Evolutionary conservation across 495 filamentous ascomycete genomes (phyloP).

Genomic region (Parathielavia appendiculata): DNA sequence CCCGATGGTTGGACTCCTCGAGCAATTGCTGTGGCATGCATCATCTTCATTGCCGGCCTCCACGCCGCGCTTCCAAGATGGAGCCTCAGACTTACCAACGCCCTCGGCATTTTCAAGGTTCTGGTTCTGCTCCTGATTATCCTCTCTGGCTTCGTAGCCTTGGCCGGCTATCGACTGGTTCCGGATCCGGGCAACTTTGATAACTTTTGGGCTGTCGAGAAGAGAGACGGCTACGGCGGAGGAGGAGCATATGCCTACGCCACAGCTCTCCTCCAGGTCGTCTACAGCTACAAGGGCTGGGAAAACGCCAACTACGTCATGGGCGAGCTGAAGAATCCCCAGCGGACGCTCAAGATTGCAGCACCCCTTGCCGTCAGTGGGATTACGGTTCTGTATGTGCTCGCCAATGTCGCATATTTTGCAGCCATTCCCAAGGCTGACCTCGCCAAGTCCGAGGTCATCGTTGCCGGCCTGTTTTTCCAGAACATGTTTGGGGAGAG

Average conservation of each 20-base stretch:
- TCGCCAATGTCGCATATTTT: constrained; percentile 62
- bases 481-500: constrained; percentile 41
- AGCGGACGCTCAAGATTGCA: constrained; percentile 56
- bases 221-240: constrained; percentile 41
- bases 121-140: constrained; percentile 59
- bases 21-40: constrained; percentile 49
- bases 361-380: constrained; percentile 54
- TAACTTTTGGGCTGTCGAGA: constrained; percentile 35
- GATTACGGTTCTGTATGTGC: constrained; percentile 56
- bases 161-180: constrained; percentile 16
- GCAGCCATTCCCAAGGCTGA: constrained; percentile 43
- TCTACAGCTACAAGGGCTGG: constrained; percentile 49
- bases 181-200: constrained; percentile 32
- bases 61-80: constrained; percentile 55
- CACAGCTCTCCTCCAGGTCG: constrained; percentile 45
- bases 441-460: constrained; percentile 47
- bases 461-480: constrained; percentile 47
- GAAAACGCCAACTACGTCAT: constrained; percentile 50
- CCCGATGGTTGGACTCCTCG: constrained; percentile 56
- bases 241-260: constrained; percentile 39
- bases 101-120: constrained; percentile 62
- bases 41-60: constrained; percentile 53
- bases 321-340: constrained; percentile 56
- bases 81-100: constrained; percentile 58
- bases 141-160: constrained; percentile 50